These are phyloP conservation scores for Suillus luteus DNA, from an alignment of 768 basidiomycete species.

Conservation along the genomic window DNA sequence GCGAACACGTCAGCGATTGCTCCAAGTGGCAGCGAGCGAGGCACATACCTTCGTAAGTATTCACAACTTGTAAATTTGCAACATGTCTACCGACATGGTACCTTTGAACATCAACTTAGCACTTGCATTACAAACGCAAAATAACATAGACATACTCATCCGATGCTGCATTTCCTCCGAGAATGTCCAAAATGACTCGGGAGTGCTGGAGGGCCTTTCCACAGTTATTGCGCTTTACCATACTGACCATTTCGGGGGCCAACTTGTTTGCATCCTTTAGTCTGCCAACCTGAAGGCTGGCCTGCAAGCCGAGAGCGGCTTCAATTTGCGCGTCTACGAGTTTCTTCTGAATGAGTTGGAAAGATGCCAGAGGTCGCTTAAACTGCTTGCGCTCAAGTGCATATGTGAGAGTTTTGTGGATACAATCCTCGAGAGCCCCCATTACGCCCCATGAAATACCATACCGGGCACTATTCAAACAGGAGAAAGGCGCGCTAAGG, in stretches of 20 bases:
- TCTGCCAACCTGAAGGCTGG: slow-evolving; percentile 79
- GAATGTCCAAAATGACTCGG: slow-evolving; percentile 79
- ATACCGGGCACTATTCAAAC: slow-evolving; percentile 85
- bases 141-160: slow-evolving; percentile 72
- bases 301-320: slow-evolving; percentile 73
- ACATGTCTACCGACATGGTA: slow-evolving; percentile 96
- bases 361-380: slow-evolving; percentile 83
- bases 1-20: slow-evolving; percentile 10
- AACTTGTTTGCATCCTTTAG: slow-evolving; percentile 76
- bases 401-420: slow-evolving; percentile 75
- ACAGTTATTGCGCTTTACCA: slow-evolving; percentile 95
- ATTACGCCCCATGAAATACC: slow-evolving; percentile 96
- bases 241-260: slow-evolving; percentile 91
- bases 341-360: slow-evolving; percentile 99
- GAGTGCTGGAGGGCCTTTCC: slow-evolving; percentile 89
- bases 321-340: slow-evolving; percentile 92
- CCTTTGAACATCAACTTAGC: slow-evolving; percentile 38
- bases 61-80: slow-evolving; percentile 92
- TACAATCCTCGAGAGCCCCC: slow-evolving; percentile 93
- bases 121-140: neutral
- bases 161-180: slow-evolving; percentile 91
- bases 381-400: slow-evolving; percentile 92
- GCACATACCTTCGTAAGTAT: slow-evolving; percentile 84
- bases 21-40: slow-evolving; percentile 5
- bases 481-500: slow-evolving; percentile 85